Evolutionary conservation across 2,329 filamentous ascomycete species (phyloP).

Genomic region (Westerdykella sp.): DNA sequence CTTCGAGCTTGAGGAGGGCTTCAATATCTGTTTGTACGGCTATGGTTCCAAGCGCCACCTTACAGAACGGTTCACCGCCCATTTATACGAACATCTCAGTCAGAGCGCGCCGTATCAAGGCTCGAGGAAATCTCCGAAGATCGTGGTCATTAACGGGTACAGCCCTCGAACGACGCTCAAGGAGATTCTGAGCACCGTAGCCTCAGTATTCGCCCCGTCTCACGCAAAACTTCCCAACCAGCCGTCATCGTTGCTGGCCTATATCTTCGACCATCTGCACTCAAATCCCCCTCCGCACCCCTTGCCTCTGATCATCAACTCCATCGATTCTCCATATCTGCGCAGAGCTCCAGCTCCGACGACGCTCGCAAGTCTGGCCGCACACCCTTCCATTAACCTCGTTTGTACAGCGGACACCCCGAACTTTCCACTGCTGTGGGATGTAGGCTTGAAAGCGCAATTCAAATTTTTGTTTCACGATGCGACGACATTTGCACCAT

Average conservation of each 20-base stretch:
- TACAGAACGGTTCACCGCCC: slow-evolving; percentile 66
- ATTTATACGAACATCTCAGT: slow-evolving; percentile 51
- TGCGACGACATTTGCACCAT: slow-evolving; percentile 79
- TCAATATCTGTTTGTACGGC: slow-evolving; percentile 86
- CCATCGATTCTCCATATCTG: slow-evolving; percentile 72
- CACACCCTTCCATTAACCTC: slow-evolving; percentile 65
- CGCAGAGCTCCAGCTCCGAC: slow-evolving; percentile 65
- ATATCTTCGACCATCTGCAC: slow-evolving; percentile 57
- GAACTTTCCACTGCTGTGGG: slow-evolving; percentile 83
- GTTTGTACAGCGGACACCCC: slow-evolving; percentile 82
- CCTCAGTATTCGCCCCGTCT: slow-evolving; percentile 52
- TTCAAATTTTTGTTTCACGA: slow-evolving; percentile 91
- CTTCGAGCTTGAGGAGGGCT: slow-evolving; percentile 81
- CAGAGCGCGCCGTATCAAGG: slow-evolving; percentile 22
- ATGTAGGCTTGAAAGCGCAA: slow-evolving; percentile 72
- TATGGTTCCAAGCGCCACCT: slow-evolving; percentile 83
- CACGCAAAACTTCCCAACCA: slow-evolving; percentile 56
- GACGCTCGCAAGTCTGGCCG: slow-evolving; percentile 68
- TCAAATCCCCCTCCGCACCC: slow-evolving; percentile 28
- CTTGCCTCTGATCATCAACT: slow-evolving; percentile 73
- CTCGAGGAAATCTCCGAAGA: slow-evolving; percentile 46
- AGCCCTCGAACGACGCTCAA: slow-evolving; percentile 58
- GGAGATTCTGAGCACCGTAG: slow-evolving; percentile 65
- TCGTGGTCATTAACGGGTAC: slow-evolving; percentile 87
- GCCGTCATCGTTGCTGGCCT: slow-evolving; percentile 61